Evolutionary conservation across 2,329 filamentous ascomycete species (phyloP), one percentile per base, ranked within the genome.

Genomic region (Ophiocordyceps australis): DNA sequence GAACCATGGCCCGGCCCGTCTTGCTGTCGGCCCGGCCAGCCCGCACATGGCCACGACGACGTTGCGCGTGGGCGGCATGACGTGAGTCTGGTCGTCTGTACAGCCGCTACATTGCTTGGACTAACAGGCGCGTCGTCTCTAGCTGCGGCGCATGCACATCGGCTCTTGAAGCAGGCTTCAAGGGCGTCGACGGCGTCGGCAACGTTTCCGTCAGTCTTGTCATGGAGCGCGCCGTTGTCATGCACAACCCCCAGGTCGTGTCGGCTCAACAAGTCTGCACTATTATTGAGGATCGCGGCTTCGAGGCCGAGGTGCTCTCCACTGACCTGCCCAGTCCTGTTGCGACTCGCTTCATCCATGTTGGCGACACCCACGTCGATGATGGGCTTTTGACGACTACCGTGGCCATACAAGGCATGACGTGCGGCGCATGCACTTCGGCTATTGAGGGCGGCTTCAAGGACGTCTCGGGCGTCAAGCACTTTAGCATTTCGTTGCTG

Each of bases 141-240:
- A 71, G 65, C 35, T 98, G 89, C 55, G 85, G 86, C 45, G 77
- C 86, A 38, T 98, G 89, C 49, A 94, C 86, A 16, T 91, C 85
- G 23, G 76, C 89, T n/a, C 76, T 98, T 38, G 86, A 95, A 61
- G 70, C 76, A 31, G 89, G 79, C 37, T 92, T 98, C 55, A 77
- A 81, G 41, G 70, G 67, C 36, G 65, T 92, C 5, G 62, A 76
- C 20, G 86, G 89, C 28, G 73, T 89, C 8, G 79, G 77, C 34
- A 82, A 65, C 38, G 82, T 95, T 31, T 91, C 83, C 8, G 78
- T 98, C 40, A 93, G 82, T 46, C 58, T 98, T 39, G 78, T 94
- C 29, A 92, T 94, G 72, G 85, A 93, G 50, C 73, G 86, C 32
- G 89, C 86, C n/a, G 85, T 95, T 22, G 62, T 95, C 19, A 76